Percentiles rank a stretch among this genome's conserved stretches.
Conservation (phyloP, 2,329 filamentous ascomycete genomes). For the Esteya vermicola region DNA sequence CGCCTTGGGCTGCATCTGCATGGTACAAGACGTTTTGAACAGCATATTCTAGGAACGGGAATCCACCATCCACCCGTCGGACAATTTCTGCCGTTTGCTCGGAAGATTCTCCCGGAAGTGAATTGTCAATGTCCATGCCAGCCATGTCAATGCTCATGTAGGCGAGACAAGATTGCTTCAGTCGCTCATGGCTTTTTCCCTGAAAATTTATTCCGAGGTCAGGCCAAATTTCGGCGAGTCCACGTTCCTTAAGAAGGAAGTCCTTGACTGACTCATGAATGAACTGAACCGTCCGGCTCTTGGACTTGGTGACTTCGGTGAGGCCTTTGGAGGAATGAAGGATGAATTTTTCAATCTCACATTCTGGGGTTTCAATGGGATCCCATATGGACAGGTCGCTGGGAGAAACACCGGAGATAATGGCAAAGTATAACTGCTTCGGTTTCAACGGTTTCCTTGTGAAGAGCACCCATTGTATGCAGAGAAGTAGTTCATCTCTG, state of each 20-base stretch:
- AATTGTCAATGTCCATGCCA: too few relatives aligned
- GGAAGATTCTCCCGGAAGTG: background rate
- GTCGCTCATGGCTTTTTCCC: conserved; percentile 22
- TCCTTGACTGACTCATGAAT: conserved; percentile 38
- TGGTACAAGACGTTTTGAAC: conserved; percentile 24
- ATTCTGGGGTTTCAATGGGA: conserved; percentile 6
- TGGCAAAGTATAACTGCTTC: conserved; percentile 27
- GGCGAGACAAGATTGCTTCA: conserved; percentile 27
- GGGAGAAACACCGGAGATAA: conserved; percentile 16
- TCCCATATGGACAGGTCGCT: background rate
- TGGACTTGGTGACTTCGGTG: conserved; percentile 23
- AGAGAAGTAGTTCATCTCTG: conserved; percentile 25
- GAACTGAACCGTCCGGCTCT: conserved; percentile 28
- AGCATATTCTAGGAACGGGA: conserved; percentile 33
- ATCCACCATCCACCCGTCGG: conserved; percentile 11
- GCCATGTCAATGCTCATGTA: conserved; percentile 25
- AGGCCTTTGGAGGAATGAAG: conserved; percentile 34
- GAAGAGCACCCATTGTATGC: conserved; percentile 39
- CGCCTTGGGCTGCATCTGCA: conserved; percentile 20
- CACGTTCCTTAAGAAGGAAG: conserved; percentile 25
- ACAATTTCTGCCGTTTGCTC: too few relatives aligned
- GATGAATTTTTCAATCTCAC: conserved; percentile 19
- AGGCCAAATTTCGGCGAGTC: conserved; percentile 17
- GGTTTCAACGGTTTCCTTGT: conserved; percentile 26
- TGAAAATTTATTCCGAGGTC: conserved; percentile 18